Evolutionary conservation across 208 protist species (phyloP).

Genomic region (Angomonas desouzai): DNA sequence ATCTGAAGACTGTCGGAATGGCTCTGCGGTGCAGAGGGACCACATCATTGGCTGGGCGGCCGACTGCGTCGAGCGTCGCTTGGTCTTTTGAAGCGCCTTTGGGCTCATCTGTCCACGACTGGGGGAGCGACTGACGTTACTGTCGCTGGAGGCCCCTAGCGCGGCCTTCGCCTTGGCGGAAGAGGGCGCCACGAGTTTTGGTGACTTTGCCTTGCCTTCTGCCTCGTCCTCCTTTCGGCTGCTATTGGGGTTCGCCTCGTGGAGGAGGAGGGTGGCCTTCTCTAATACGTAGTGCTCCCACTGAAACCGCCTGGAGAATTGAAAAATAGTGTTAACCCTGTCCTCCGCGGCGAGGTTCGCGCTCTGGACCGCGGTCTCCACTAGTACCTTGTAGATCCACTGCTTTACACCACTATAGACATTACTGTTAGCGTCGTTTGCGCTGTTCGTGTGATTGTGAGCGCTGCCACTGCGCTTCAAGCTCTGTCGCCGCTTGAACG

Average conservation of each 20-base stretch:
- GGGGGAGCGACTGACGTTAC: conserved; percentile 1
- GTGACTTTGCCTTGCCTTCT: not conserved
- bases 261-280: not conserved
- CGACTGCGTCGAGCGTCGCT: not conserved
- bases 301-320: not conserved
- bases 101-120: not conserved
- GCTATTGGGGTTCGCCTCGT: not conserved
- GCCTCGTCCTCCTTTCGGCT: not conserved
- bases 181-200: not conserved
- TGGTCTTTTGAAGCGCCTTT: not conserved
- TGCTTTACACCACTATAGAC: not conserved
- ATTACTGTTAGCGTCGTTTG: conserved; percentile 1
- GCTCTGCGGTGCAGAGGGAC: not conserved
- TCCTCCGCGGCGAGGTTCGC: not conserved
- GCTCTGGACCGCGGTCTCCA: conserved; percentile 1
- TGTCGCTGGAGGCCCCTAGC: not conserved
- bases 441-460: not conserved
- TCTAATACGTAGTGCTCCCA: conserved; percentile 6
- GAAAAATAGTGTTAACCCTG: not conserved
- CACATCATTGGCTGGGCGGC: not conserved
- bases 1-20: not conserved
- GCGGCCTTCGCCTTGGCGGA: not conserved
- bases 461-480: not conserved
- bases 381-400: conserved; percentile 1
- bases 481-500: not conserved